phyloP scores from a whole-genome alignment of 805 yeast genomes.

The Hanseniaspora pseudoguilliermondii region DNA sequence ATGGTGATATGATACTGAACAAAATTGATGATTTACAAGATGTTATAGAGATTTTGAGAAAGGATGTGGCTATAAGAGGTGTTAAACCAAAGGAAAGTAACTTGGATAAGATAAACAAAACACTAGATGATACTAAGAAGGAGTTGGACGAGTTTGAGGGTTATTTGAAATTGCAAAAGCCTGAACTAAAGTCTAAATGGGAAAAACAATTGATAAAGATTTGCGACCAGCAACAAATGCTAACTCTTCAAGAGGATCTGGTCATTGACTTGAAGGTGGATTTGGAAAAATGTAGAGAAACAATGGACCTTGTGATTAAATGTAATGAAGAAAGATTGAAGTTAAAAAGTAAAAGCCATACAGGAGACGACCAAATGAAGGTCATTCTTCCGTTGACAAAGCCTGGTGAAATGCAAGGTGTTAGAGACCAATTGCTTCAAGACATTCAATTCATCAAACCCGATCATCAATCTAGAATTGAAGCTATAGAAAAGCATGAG shows the following conservation, averaged over 20 bases:
- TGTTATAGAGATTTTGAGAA: slow-evolving; percentile 71
- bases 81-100: slow-evolving; percentile 69
- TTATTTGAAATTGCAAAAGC: slow-evolving; percentile 58
- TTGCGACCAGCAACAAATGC: slow-evolving; percentile 86
- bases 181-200: slow-evolving; percentile 85
- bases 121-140: slow-evolving; percentile 44
- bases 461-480: slow-evolving; percentile 70
- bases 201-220: slow-evolving; percentile 79
- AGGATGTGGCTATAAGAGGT: slow-evolving; percentile 86
- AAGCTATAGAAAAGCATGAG: slow-evolving; percentile 83
- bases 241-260: slow-evolving; percentile 79
- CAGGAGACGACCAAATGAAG: slow-evolving; percentile 20
- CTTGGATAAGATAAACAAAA: slow-evolving; percentile 50
- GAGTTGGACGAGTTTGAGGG: slow-evolving; percentile 43
- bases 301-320: slow-evolving; percentile 66
- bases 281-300: slow-evolving; percentile 63
- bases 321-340: slow-evolving; percentile 69
- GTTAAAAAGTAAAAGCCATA: slow-evolving; percentile 13
- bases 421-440: slow-evolving; percentile 63
- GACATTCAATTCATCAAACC: slow-evolving; percentile 75
- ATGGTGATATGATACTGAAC: slow-evolving; percentile 61
- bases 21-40: slow-evolving; percentile 87
- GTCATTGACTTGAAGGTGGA: slow-evolving; percentile 71
- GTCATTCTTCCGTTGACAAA: slow-evolving; percentile 36
- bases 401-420: slow-evolving; percentile 49